Conservation (phyloP, 345 rosid genomes). For the Rhodomyrtus tomentosa region DNA sequence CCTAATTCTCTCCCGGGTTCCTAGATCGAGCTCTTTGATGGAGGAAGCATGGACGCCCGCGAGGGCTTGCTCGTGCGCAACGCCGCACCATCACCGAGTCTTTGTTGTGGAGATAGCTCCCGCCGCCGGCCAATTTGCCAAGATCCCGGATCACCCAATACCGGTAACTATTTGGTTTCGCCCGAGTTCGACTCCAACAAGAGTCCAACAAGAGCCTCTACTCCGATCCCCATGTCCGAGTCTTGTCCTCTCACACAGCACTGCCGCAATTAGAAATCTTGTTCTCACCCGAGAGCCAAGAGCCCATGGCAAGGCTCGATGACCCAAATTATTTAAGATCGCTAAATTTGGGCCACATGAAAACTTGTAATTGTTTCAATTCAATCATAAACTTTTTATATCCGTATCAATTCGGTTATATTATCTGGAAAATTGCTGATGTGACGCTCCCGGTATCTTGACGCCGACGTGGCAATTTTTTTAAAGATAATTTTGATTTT, state of each 20-base stretch:
- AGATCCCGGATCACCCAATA: not conserved
- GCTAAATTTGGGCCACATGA: no score
- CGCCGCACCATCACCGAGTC: conserved; percentile 6
- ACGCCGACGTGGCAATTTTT: no score
- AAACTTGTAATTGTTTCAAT: no score
- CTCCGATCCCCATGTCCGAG: not conserved
- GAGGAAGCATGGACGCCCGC: conserved; percentile 16
- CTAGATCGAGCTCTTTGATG: conserved; percentile 16
- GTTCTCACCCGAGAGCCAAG: conserved; percentile 43
- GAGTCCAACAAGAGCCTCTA: conserved; percentile 7
- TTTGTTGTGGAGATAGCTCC: not conserved
- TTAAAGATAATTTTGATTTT: no score
- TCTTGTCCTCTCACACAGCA: conserved; percentile 9
- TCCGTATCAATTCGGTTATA: no score
- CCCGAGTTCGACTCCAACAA: conserved; percentile 13
- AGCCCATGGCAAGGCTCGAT: conserved; percentile 37
- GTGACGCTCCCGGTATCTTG: no score
- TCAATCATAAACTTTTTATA: no score
- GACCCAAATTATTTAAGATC: conserved; percentile 47
- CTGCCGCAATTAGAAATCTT: conserved; percentile 18
- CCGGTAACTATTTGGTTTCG: conserved; percentile 18
- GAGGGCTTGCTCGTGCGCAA: not conserved
- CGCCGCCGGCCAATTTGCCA: not conserved
- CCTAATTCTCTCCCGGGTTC: not conserved
- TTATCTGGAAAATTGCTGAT: no score